A percentile compares a stretch with the other conserved stretches of the same genome.
Conservation (phyloP, 2,329 filamentous ascomycete genomes). For the Colletotrichum sp. region DNA sequence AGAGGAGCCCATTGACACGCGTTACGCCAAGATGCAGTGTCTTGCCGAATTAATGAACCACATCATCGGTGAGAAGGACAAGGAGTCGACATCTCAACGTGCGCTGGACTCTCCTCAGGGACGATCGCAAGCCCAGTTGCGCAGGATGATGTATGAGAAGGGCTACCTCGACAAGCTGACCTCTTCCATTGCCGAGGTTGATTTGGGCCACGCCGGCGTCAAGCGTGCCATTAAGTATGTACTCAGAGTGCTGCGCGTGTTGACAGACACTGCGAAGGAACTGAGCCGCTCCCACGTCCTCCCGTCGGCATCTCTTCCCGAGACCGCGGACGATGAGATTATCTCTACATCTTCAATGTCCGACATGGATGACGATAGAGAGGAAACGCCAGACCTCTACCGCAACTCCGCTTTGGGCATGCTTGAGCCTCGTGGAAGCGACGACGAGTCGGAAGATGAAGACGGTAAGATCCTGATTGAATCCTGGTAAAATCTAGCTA, state of each 20-base stretch:
- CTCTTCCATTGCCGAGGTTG: slow-evolving; percentile 90
- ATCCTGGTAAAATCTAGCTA: slow-evolving; percentile 18
- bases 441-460: slow-evolving; percentile 80
- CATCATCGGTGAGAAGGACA: slow-evolving; percentile 84
- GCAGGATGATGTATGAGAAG: slow-evolving; percentile 98
- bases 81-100: slow-evolving; percentile 47
- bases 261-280: slow-evolving; percentile 86
- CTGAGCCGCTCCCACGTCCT: slow-evolving; percentile 84
- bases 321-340: slow-evolving; percentile 82
- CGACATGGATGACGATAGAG: slow-evolving; percentile 82
- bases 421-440: slow-evolving; percentile 83
- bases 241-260: slow-evolving; percentile 82
- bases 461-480: slow-evolving; percentile 51
- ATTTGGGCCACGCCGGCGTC: slow-evolving; percentile 90
- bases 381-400: slow-evolving; percentile 96
- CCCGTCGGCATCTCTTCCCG: slow-evolving; percentile 67
- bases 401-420: slow-evolving; percentile 95
- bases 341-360: slow-evolving; percentile 88
- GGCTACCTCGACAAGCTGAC: slow-evolving; percentile 90
- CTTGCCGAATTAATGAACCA: slow-evolving; percentile 91
- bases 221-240: slow-evolving; percentile 98
- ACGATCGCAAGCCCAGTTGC: slow-evolving; percentile 80
- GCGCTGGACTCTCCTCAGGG: slow-evolving; percentile 37
- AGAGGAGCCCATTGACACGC: slow-evolving; percentile 79
- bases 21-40: slow-evolving; percentile 86